Base-by-base conservation (phyloP, 2,329 filamentous ascomycete species). In the Dissoconium aciculare region DNA sequence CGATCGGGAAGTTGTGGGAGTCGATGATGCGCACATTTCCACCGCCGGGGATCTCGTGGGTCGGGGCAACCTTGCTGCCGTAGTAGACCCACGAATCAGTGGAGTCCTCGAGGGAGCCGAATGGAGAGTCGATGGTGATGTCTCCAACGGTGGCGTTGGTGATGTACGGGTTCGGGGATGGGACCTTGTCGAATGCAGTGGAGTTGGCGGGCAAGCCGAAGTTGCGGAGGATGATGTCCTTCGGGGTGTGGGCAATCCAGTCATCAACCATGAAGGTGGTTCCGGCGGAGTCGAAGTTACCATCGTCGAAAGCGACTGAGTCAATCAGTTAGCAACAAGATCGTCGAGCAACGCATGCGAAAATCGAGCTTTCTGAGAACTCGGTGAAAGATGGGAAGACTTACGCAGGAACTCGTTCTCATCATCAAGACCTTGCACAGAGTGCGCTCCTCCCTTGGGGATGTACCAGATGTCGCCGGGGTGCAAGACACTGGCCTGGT, bases 301-400 rank as follows among this genome's bases (percentile, higher is more conserved):
- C 42, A 11, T 41, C 39, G 24, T 39, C 39, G 13, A 39, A 41
- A 23, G 35, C 33, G 6, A 39, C n/a, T n/a, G n/a, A n/a, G n/a
- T n/a, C n/a, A n/a, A n/a, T n/a, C n/a, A n/a, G n/a, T n/a, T n/a
- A n/a, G n/a, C n/a, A n/a, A n/a, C n/a, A n/a, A n/a, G n/a, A n/a
- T n/a, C n/a, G n/a, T n/a, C 68, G n/a, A n/a, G n/a, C n/a, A n/a
- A n/a, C n/a, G n/a, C n/a, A n/a, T n/a, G n/a, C n/a, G n/a, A n/a
- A n/a, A n/a, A n/a, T n/a, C n/a, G n/a, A n/a, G n/a, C n/a, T n/a
- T n/a, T n/a, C n/a, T n/a, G n/a, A n/a, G n/a, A n/a, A n/a, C n/a
- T n/a, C 77, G 70, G 39, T 78, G 72, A 44, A 78, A 78, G 16
- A 69, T 67, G 1, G 78, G n/a, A n/a, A n/a, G n/a, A n/a, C n/a